Base-by-base conservation (phyloP, 805 yeast species). In the Ogataea methylovora region DNA sequence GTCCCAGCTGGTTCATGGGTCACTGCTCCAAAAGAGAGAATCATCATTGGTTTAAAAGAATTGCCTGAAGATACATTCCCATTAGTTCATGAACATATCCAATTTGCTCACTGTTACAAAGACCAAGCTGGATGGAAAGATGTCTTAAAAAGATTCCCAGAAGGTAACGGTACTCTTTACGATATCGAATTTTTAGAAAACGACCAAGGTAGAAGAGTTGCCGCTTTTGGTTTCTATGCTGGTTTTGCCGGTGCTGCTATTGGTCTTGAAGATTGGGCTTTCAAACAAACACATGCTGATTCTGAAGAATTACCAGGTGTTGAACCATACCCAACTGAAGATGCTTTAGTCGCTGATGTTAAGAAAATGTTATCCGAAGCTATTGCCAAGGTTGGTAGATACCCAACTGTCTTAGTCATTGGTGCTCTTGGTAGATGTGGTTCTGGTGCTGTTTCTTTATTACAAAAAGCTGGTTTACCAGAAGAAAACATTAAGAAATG, bases 201-300 rank as follows among this genome's bases (percentile, higher is more conserved):
- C 58, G 96, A 83, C 49, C 79, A 76, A 53, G 97, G 97, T 24
- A 84, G 98, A 70, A 84, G 99, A 65, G 99, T 92, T 20, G 99
- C 99, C 29, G 98, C 98, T 8, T 92, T 92, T 57, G 99, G 99
- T n/a, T 92, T 76, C 69, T 90, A 90, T 60, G 98, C 99, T 29
- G 99, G 99, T n/a, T 92, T 92, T 58, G 98, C 97, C 6, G 99
- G 99, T 52, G 98, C 99, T 24, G 99, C 98, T 23, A 64, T 92
- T 36, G 98, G 98, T 51, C 69, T 90, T 33, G 76, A 76, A 58
- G 95, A 87, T 61, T 92, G 97, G 96, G 83, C 94, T 33, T 81
- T 83, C 65, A 90, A 90, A 61, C 90, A 84, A 60, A 61, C 77
- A 25, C 80, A 84, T 57, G 39, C 71, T 8, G 85, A 78, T 51